These are phyloP conservation scores for Lobosporangium transversale DNA, from an alignment of 192 early-diverging fungal species.

Conservation along the genomic window DNA sequence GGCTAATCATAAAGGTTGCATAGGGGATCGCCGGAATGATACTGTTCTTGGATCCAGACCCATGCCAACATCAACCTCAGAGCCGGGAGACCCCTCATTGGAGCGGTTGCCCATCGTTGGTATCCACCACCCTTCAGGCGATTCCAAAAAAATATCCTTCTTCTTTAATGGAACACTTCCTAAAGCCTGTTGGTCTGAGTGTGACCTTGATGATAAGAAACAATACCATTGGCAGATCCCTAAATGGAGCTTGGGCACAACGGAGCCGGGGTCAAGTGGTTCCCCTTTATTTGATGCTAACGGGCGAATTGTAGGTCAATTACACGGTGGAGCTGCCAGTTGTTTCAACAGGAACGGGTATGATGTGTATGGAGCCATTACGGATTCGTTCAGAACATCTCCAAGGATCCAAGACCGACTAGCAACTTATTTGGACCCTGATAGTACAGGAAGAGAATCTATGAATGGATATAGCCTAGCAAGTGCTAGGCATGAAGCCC, in stretches of 20 bases:
- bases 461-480: conserved; percentile 36
- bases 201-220: conserved; percentile 10
- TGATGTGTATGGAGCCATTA: conserved; percentile 55
- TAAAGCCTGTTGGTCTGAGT: conserved; percentile 54
- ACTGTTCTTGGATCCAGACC: too few relatives aligned
- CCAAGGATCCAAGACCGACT: conserved; percentile 33
- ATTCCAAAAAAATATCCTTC: conserved; percentile 59
- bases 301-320: conserved; percentile 56
- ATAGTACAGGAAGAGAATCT: conserved; percentile 15
- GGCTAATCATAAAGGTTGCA: not conserved
- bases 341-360: conserved; percentile 58
- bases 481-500: conserved; percentile 13
- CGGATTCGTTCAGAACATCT: conserved; percentile 37
- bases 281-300: conserved; percentile 56
- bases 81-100: conserved; percentile 11
- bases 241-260: conserved; percentile 54
- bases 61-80: too few relatives aligned
- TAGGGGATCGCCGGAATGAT: not conserved
- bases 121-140: conserved; percentile 60
- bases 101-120: conserved; percentile 40
- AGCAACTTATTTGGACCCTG: conserved; percentile 42
- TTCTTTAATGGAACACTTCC: conserved; percentile 51
- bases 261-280: conserved; percentile 58
- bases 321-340: conserved; percentile 57
- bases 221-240: conserved; percentile 59